These are phyloP conservation scores for Auricularia heimuer DNA, from an alignment of 768 basidiomycete genomes.

Conservation along the genomic window DNA sequence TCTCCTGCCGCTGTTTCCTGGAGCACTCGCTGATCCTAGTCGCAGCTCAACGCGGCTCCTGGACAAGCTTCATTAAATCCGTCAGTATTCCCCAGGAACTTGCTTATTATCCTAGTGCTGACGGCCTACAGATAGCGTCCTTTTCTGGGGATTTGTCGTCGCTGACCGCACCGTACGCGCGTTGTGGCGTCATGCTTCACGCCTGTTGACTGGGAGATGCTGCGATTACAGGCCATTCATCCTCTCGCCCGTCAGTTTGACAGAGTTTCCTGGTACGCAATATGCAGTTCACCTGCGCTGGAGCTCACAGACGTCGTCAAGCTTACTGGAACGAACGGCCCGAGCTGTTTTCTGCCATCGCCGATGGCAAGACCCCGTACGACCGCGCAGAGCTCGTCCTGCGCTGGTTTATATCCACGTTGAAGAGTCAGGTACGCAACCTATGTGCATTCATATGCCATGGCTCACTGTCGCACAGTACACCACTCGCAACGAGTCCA, in stretches of 20 bases:
- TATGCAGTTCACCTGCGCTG: neutral
- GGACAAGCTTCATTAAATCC: slow-evolving; percentile 86
- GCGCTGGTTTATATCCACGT: slow-evolving; percentile 72
- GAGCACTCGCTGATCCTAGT: neutral
- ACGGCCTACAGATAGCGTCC: slow-evolving; percentile 44
- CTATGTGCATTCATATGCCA: slow-evolving; percentile 21
- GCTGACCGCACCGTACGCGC: slow-evolving; percentile 53
- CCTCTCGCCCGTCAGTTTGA: slow-evolving; percentile 80
- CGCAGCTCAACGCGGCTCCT: slow-evolving; percentile 69
- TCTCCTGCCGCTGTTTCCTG: neutral
- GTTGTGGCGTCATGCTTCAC: neutral
- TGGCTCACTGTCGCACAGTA: slow-evolving; percentile 59
- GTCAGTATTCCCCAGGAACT: slow-evolving; percentile 6
- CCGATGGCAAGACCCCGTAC: slow-evolving; percentile 63
- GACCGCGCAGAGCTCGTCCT: slow-evolving; percentile 73
- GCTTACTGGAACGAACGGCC: slow-evolving; percentile 98
- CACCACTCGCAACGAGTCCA: slow-evolving; percentile 86
- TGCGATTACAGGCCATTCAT: slow-evolving; percentile 53
- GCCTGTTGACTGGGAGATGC: neutral
- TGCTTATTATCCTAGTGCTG: slow-evolving; percentile 6
- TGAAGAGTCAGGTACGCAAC: slow-evolving; percentile 31
- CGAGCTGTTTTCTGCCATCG: slow-evolving; percentile 78
- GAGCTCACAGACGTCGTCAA: slow-evolving; percentile 18
- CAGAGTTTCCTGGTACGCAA: slow-evolving; percentile 72
- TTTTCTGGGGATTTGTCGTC: slow-evolving; percentile 83